phyloP scores from a whole-genome alignment of 306 rosid genomes.

The Casuarina glauca region DNA sequence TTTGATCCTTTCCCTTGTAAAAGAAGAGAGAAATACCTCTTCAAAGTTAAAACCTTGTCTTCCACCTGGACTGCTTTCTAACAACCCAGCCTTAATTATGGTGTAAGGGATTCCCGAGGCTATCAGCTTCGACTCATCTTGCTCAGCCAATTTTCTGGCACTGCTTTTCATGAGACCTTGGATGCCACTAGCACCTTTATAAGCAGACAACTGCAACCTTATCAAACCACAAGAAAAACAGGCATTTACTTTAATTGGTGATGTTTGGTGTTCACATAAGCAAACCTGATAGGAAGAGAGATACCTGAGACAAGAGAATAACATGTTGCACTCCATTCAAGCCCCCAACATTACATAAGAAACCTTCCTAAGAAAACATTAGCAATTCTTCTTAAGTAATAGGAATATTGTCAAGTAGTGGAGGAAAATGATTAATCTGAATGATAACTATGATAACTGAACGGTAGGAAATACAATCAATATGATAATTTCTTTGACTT shows the following conservation, averaged over 20 bases:
- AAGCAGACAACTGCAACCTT: conserved; percentile 86
- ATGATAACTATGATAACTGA: not conserved
- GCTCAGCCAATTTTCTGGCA: conserved; percentile 70
- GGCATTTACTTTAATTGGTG: not conserved
- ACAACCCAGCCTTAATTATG: conserved; percentile 63
- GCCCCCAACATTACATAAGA: conserved; percentile 60
- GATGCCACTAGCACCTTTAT: conserved; percentile 70
- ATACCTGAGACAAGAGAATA: conserved; percentile 85
- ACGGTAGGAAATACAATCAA: not conserved
- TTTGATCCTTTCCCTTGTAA: conserved; percentile 7
- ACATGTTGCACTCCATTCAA: conserved; percentile 78
- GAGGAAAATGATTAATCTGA: not conserved
- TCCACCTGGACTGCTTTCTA: conserved; percentile 74
- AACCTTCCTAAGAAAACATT: conserved; percentile 67
- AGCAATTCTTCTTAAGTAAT: not conserved
- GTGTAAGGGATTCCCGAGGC: conserved; percentile 79
- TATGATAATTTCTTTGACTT: not conserved
- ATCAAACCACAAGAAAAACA: conserved; percentile 50
- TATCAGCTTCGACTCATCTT: conserved; percentile 63
- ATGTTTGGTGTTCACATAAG: not conserved
- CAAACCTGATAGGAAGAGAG: conserved; percentile 8
- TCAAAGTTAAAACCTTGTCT: conserved; percentile 81
- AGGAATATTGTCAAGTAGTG: not conserved
- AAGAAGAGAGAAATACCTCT: conserved; percentile 48
- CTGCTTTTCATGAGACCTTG: conserved; percentile 74